Base-by-base conservation (phyloP, 768 basidiomycete genomes). In the Rhodocollybia butyracea region DNA sequence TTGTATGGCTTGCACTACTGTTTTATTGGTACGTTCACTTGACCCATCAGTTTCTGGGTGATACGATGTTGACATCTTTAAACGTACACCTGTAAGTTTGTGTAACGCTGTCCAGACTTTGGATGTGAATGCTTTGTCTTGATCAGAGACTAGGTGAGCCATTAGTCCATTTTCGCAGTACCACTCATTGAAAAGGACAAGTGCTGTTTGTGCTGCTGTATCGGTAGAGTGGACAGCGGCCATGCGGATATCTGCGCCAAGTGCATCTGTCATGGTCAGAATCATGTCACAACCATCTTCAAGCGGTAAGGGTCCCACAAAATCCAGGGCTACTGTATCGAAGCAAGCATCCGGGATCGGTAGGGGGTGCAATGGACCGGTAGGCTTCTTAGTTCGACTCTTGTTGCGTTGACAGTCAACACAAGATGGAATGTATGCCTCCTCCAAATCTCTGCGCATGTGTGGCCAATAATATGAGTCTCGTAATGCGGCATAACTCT, bases 31-130 rank as follows among this genome's bases (percentile, higher is more conserved):
- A 0, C 59, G 51, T 59, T 76, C 67, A n/a, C 66, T 71, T 0
- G 59, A 31, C 0, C 76, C 71, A 59, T 76, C 69, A 0, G 68
- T 71, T 50, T 76, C 64, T 0, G 71, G 74, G 32, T 77, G 76
- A 41, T 64, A 75, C 0, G 70, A 58, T 0, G 67, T 68, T 1
- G 73, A 73, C 63, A 70, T 59, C 19, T 61, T 64, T 1, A 70
- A 46, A 19, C 65, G 60, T 12, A 61, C 57, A 2, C 66, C 64
- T 1, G 66, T 57, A 1, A 60, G 34, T 15, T 30, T 30, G 29
- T 57, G 45, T 3, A 71, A 55, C 1, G 52, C 29, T 29, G 26
- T 39, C 71, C 72, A 73, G 57, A 72, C 69, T 4, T 17, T 1
- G 5, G 63, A 65, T 2, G 64, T 62, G 52, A 70, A 73, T 10